These are phyloP conservation scores for Paspalum notatum DNA, from an alignment of 176 grass and related monocot genomes.

Conservation along the genomic window DNA sequence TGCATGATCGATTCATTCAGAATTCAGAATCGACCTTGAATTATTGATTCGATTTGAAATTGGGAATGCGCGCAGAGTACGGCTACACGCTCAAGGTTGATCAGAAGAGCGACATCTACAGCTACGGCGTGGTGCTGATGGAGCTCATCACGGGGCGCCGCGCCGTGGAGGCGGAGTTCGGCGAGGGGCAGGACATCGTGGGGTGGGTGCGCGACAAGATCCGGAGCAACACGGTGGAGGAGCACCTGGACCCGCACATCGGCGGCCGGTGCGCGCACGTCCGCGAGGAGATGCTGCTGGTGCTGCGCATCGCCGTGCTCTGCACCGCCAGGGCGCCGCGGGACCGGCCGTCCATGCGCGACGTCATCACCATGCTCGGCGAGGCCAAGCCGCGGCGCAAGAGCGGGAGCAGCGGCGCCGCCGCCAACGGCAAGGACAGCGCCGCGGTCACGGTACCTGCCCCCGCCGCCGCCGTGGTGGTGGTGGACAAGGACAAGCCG, in stretches of 20 bases:
- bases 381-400: slow-evolving; percentile 89
- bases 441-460: neutral
- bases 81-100: slow-evolving; percentile 97
- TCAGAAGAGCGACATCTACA: slow-evolving; percentile 98
- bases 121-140: slow-evolving; percentile 94
- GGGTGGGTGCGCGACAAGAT: slow-evolving; percentile 83
- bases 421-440: neutral
- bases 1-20: too few species aligned
- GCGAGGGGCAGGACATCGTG: slow-evolving; percentile 82
- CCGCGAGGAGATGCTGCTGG: slow-evolving; percentile 93
- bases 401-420: slow-evolving; percentile 55
- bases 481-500: slow-evolving; percentile 81
- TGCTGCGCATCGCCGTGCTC: slow-evolving; percentile 86
- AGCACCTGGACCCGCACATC: slow-evolving; percentile 63
- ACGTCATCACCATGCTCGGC: slow-evolving; percentile 89
- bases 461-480: neutral
- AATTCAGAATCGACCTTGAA: too few species aligned
- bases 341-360: slow-evolving; percentile 88
- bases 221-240: slow-evolving; percentile 57
- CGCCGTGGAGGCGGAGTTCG: slow-evolving; percentile 78
- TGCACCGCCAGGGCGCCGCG: slow-evolving; percentile 83
- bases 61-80: slow-evolving; percentile 57
- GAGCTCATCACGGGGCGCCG: slow-evolving; percentile 77
- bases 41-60: too few species aligned
- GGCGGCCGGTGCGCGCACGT: slow-evolving; percentile 74